Evolutionary conservation across 768 basidiomycete genomes (phyloP), one percentile per base, ranked within the genome.

Genomic region (Pulveroboletus sp.): DNA sequence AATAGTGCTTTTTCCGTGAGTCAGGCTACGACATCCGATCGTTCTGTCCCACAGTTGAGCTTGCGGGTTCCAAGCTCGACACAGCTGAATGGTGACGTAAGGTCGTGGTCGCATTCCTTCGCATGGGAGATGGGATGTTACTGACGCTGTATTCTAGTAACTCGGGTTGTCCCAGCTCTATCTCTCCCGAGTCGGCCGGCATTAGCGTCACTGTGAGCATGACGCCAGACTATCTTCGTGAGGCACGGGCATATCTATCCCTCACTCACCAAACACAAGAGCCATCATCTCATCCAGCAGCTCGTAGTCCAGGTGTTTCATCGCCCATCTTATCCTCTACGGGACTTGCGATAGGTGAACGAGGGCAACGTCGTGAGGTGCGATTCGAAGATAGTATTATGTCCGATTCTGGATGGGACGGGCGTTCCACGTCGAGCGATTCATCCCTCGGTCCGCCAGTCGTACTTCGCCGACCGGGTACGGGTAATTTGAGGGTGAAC

Each of bases 341-440:
- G 5, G 60, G 68, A n/a, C 58, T 69, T 33, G 57, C 64, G 21
- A 2, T 56, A 3, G 58, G 65, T 18, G 64, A 58, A 21, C 60
- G 53, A 37, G 68, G 54, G 12, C 66, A 58, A 26, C 63, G 62
- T n/a, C 66, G 66, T 6, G 66, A 68, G 47, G 66, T 68, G 15
- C 62, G 68, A 15, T 68, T 68, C 24, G 66, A 69, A 28, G 66
- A 68, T 6, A 69, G 59, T 39, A 68, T 68, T 18, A 57, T 68
- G 48, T 39, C 60, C 14, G 66, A 69, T 42, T 33, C 59, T 26
- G 54, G 40, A 12, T 68, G 68, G 66, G 68, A 64, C 14, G 54
- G 60, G 3, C 62, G 55, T 30, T 69, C 66, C 32, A 52, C 64
- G 18, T 69, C 66, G 43, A 67, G 64, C 8, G 57, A 64, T 32